Evolutionary conservation across 2,329 filamentous ascomycete species (phyloP).

Genomic region (Arthrobotrys sphaeroides): DNA sequence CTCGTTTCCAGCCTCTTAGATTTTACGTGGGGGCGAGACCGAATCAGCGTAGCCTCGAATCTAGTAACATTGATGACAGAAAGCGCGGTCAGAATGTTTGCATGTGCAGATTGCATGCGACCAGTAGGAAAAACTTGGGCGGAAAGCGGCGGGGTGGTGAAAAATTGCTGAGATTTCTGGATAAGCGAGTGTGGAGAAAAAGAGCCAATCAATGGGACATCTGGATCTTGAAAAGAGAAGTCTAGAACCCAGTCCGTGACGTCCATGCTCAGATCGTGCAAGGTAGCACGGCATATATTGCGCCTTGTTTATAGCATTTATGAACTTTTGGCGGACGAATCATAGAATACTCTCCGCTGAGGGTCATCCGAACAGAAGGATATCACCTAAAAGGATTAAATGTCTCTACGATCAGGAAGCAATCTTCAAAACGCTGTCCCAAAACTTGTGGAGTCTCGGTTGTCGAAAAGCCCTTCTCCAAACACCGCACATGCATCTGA

Average conservation of each 20-base stretch:
- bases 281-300: not conserved
- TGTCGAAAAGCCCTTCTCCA: not conserved
- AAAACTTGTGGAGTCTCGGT: not conserved
- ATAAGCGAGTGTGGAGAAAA: not conserved
- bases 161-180: not conserved
- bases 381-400: too few species aligned
- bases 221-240: not conserved
- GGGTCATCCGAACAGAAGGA: too few species aligned
- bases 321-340: not conserved
- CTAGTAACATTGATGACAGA: too few species aligned
- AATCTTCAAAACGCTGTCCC: not conserved
- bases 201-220: not conserved
- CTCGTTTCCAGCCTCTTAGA: not conserved
- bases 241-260: not conserved
- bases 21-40: not conserved
- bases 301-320: not conserved
- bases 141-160: not conserved
- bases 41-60: not conserved
- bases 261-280: not conserved
- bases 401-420: not conserved
- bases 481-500: not conserved
- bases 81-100: not conserved
- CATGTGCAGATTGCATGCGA: not conserved
- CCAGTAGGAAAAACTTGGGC: not conserved
- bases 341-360: not conserved